These are phyloP conservation scores for Neoboletus brunneissimus DNA, from an alignment of 768 basidiomycete species.

Conservation along the genomic window DNA sequence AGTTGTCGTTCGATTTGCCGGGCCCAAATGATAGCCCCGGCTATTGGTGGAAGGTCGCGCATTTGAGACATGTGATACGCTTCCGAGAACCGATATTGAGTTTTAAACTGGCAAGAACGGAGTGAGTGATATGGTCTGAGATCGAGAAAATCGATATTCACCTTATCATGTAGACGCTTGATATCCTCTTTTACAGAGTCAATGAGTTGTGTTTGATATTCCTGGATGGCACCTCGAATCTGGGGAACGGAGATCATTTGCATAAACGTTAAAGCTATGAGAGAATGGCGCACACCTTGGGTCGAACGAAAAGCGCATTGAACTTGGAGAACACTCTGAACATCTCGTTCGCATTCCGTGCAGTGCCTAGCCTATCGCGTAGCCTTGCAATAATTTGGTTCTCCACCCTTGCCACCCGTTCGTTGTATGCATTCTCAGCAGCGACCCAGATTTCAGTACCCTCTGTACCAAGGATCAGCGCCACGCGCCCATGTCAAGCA, in stretches of 20 bases:
- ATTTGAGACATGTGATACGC: constrained; percentile 98
- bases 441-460: constrained; percentile 98
- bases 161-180: constrained; percentile 91
- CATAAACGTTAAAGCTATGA: background rate
- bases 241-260: constrained; percentile 25
- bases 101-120: constrained; percentile 70
- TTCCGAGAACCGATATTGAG: constrained; percentile 92
- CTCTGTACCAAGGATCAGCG: constrained; percentile 47
- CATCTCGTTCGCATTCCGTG: constrained; percentile 98
- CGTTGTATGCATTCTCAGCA: constrained; percentile 97
- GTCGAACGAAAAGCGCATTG: constrained; percentile 93
- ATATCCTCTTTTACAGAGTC: constrained; percentile 99
- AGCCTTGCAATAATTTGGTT: constrained; percentile 96
- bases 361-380: constrained; percentile 89
- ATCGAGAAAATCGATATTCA: constrained; percentile 20
- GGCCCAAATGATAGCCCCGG: constrained; percentile 98
- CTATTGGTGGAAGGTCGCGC: constrained; percentile 97
- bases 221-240: constrained; percentile 98
- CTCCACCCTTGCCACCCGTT: constrained; percentile 94
- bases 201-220: constrained; percentile 97
- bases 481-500: background rate
- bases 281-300: constrained; percentile 59
- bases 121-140: background rate
- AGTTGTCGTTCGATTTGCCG: constrained; percentile 98
- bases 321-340: constrained; percentile 99